Evolutionary conservation across 2,329 filamentous ascomycete genomes (phyloP), one percentile per base, ranked within the genome.

Genomic region (Ophiostoma ips): DNA sequence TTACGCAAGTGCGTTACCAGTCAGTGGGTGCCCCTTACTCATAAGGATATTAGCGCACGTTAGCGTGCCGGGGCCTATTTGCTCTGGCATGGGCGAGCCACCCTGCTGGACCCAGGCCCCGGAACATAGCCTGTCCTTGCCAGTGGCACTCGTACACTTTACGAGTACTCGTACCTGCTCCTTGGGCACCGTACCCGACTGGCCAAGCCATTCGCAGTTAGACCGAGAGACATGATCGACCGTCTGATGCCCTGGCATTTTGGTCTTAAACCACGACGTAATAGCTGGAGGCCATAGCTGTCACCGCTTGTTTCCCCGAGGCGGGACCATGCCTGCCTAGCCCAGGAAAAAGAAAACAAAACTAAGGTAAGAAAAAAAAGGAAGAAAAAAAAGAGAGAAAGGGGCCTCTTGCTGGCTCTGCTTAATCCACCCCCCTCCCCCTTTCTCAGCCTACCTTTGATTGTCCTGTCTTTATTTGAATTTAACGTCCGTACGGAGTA

Each of bases 301-400:
- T 55, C 53, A 55, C 54, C 54, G 54, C 54, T 53, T 53, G 52
- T 55, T 55, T 50, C 47, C 47, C 46, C 47, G 24, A 40, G n/a
- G 41, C 24, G 41, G 44, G 34, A 35, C 51, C 48, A 28, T 28
- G 24, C 50, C 44, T 49, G 40, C 18, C 46, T 30, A 19, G 45
- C 45, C 49, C 33, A 43, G 19, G 33, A 52, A 49, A 52, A 52
- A 35, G 21, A 21, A 49, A 52, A 28, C 21, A 48, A 49, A 21
- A 52, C 5, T 9, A 28, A 41, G 21, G 24, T 28, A 40, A 18
- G 5, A 21, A 38, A 41, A 41, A 6, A 41, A 41, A 41, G 7
- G 7, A 19, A 41, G 16, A 5, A 43, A 16, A 13, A 41, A 43
- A 43, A 31, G 40, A 43, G 24, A 28, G 24, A 28, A 43, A 43